These are phyloP conservation scores for Termitomyces sp. DNA, from an alignment of 768 basidiomycete species.

Conservation along the genomic window DNA sequence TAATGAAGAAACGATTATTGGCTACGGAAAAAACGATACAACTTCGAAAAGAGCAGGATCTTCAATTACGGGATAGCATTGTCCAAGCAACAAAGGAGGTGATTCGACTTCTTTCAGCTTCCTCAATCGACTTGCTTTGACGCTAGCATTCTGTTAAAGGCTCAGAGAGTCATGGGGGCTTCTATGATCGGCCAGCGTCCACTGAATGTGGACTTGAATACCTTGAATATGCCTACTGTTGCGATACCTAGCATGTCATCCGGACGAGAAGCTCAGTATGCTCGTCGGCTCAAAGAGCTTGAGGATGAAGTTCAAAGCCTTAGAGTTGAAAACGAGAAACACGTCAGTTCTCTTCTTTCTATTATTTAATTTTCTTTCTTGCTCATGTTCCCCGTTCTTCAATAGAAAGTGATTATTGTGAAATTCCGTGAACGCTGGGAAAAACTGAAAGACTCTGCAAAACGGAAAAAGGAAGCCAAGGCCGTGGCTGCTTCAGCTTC, in stretches of 20 bases:
- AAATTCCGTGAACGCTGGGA: slow-evolving; percentile 88
- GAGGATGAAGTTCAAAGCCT: slow-evolving; percentile 70
- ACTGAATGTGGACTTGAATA: slow-evolving; percentile 45
- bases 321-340: slow-evolving; percentile 75
- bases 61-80: slow-evolving; percentile 76
- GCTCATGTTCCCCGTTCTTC: slow-evolving; percentile 12
- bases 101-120: slow-evolving; percentile 6
- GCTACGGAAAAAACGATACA: slow-evolving; percentile 60
- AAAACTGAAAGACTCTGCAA: slow-evolving; percentile 84
- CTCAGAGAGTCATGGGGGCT: slow-evolving; percentile 74
- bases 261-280: slow-evolving; percentile 51
- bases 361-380: neutral
- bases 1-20: slow-evolving; percentile 52
- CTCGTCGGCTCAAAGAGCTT: slow-evolving; percentile 67
- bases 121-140: neutral
- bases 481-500: slow-evolving; percentile 43
- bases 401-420: slow-evolving; percentile 75
- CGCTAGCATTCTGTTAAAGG: slow-evolving; percentile 34
- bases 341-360: slow-evolving; percentile 40
- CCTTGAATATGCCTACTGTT: slow-evolving; percentile 48
- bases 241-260: slow-evolving; percentile 45
- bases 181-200: slow-evolving; percentile 53
- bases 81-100: slow-evolving; percentile 65
- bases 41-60: slow-evolving; percentile 72
- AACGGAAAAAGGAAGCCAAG: slow-evolving; percentile 77